Percentiles rank a stretch among this genome's conserved stretches.
phyloP scores from a whole-genome alignment of 2,329 filamentous ascomycete genomes.

The Clarireedia monteithiana region DNA sequence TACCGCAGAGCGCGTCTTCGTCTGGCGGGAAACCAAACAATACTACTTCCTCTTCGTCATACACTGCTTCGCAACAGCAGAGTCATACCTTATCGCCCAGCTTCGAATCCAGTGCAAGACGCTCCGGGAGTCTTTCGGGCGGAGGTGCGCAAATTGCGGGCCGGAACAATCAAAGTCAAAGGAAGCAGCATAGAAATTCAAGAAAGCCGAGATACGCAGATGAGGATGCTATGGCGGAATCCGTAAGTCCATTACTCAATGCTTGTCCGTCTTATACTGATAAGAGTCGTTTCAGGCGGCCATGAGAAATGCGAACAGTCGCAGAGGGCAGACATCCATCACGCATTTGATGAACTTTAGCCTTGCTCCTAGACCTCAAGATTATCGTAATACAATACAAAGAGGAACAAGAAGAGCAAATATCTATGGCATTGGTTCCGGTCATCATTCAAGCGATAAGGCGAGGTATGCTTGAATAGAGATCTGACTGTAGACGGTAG shows the following conservation, averaged over 20 bases:
- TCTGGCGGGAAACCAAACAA: slow-evolving; percentile 27
- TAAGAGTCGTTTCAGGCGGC: slow-evolving; percentile 18
- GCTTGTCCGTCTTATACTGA: not conserved
- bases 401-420: slow-evolving; percentile 54
- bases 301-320: slow-evolving; percentile 59
- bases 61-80: slow-evolving; percentile 25
- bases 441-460: slow-evolving; percentile 86
- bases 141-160: slow-evolving; percentile 27
- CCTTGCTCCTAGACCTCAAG: slow-evolving; percentile 64
- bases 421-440: slow-evolving; percentile 79
- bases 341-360: slow-evolving; percentile 94
- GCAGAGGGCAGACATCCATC: slow-evolving; percentile 92
- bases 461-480: slow-evolving; percentile 54
- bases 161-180: slow-evolving; percentile 67
- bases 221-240: slow-evolving; percentile 83
- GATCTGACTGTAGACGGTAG: not conserved
- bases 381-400: slow-evolving; percentile 40
- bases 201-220: slow-evolving; percentile 66
- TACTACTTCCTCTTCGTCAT: slow-evolving; percentile 20
- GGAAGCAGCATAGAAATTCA: slow-evolving; percentile 79
- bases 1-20: slow-evolving; percentile 22
- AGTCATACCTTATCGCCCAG: slow-evolving; percentile 20
- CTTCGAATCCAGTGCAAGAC: slow-evolving; percentile 25
- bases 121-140: slow-evolving; percentile 18
- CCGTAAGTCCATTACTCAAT: slow-evolving; percentile 39